Evolutionary conservation across 1,284 basidiomycete genomes (phyloP).

Genomic region (Volvariella volvacea): DNA sequence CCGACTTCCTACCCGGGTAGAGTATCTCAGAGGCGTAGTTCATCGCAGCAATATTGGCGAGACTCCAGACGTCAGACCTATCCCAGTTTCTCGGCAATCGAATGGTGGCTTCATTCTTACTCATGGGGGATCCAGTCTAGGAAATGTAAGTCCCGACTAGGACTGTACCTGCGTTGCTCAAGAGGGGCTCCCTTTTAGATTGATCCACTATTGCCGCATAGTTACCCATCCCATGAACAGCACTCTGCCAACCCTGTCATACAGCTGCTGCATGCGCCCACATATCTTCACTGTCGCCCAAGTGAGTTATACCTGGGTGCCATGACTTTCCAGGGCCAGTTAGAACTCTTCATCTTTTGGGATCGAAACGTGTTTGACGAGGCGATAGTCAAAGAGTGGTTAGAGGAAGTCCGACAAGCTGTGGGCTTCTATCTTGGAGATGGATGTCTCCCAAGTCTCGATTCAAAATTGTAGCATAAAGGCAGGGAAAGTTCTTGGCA

Average conservation of each 20-base stretch:
- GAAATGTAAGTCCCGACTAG: slow-evolving; percentile 30
- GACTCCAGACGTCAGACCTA: slow-evolving; percentile 6
- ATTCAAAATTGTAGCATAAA: background rate
- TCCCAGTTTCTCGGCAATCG: slow-evolving; percentile 24
- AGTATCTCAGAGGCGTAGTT: slow-evolving; percentile 20
- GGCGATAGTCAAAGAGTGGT: slow-evolving; percentile 20
- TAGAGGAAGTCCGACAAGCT: slow-evolving; percentile 32
- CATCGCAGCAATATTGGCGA: slow-evolving; percentile 9
- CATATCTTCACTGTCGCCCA: slow-evolving; percentile 34
- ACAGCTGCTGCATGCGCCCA: slow-evolving; percentile 12
- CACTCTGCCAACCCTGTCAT: slow-evolving; percentile 8
- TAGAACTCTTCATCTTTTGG: slow-evolving; percentile 24
- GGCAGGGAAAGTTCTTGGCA: slow-evolving; percentile 2
- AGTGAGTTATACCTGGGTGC: slow-evolving; percentile 38
- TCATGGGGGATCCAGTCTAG: slow-evolving; percentile 40
- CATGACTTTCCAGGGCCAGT: slow-evolving; percentile 14
- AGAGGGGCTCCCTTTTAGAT: slow-evolving; percentile 16
- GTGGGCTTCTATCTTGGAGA: slow-evolving; percentile 30
- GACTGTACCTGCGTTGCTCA: background rate
- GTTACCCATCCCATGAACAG: slow-evolving; percentile 21
- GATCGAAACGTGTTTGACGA: slow-evolving; percentile 29
- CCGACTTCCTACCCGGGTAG: slow-evolving; percentile 20
- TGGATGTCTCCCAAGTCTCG: background rate
- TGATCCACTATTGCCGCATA: slow-evolving; percentile 24
- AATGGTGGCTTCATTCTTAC: slow-evolving; percentile 21